Base-by-base conservation (phyloP, 192 early-diverging fungal genomes). In the Thoreauomyces humboldtii region DNA sequence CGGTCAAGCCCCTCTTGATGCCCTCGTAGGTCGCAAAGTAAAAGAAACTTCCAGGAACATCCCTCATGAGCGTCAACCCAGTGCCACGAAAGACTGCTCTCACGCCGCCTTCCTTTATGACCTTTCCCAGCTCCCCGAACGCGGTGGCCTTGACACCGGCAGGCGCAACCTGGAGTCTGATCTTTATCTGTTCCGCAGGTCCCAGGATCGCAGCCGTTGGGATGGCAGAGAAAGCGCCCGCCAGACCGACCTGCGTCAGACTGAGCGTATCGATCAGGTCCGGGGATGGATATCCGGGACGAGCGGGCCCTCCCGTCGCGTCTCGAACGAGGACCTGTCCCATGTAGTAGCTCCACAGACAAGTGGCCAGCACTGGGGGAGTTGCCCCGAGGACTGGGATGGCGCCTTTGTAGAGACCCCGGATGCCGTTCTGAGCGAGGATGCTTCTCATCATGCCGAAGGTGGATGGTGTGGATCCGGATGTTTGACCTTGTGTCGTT, bases 121-220 rank as follows among this genome's bases (percentile, higher is more conserved):
- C 83, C 35, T 86, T 79, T 60, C 78, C 66, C 14, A 89, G 84
- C 7, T 87, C 89, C 69, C 89, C 87, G 25, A 86, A 64, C 21
- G 90, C 87, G 44, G 89, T 87, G 71, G 88, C 88, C 7, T 12
- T 76, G 91, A 90, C 51, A 2, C 71, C 35, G 73, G 82, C 25
- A 12, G 59, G 33, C 12, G 61, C 43, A 21, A 91, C 79, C 73
- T 98, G 96, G 70, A 98, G 84, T 51, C 90, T 75, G 48, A 93
- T 90, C 80, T 98, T 98, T 78, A 98, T 88, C 51, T 92, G 89
- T 73, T 98, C 93, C 59, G 88, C 89, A 25, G 96, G 96, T n/a
- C 88, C 88, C 86, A 92, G 91, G 44, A 96, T 76, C 31, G 92
- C 72, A 1, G 93, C 90, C 14, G 91, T 92, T n/a, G 95, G 95